A percentile compares a stretch with the other conserved stretches of the same genome.
Evolutionary conservation across 2,329 filamentous ascomycete genomes (phyloP).

Genomic region (Akanthomyces uredinophilus): DNA sequence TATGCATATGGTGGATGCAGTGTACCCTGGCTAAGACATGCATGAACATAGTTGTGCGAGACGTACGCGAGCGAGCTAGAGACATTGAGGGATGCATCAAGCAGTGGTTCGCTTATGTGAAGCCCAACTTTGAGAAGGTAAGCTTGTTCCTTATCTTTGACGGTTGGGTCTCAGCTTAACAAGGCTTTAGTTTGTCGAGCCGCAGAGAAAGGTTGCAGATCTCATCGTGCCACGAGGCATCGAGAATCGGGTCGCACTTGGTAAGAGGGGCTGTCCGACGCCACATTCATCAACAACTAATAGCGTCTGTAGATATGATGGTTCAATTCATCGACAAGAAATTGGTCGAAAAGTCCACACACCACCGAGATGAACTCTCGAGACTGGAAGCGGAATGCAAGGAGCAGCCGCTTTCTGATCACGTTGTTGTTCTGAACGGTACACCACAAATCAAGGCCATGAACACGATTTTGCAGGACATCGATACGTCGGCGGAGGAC

Average conservation of each 20-base stretch:
- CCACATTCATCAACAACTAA: background rate
- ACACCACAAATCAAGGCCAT: slow-evolving; percentile 81
- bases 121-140: slow-evolving; percentile 87
- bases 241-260: slow-evolving; percentile 88
- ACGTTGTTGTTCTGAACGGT: slow-evolving; percentile 67
- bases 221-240: slow-evolving; percentile 93
- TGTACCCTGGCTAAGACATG: slow-evolving; percentile 14
- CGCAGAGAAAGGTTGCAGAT: slow-evolving; percentile 86
- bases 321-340: slow-evolving; percentile 88
- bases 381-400: slow-evolving; percentile 68
- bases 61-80: slow-evolving; percentile 82
- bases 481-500: slow-evolving; percentile 74
- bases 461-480: slow-evolving; percentile 83
- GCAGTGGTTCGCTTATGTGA: slow-evolving; percentile 95
- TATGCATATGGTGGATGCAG: slow-evolving; percentile 14
- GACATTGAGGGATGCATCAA: slow-evolving; percentile 96
- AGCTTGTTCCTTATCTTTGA: slow-evolving; percentile 60
- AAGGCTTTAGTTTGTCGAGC: slow-evolving; percentile 67
- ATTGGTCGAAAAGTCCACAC: slow-evolving; percentile 75
- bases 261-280: slow-evolving; percentile 30
- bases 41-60: slow-evolving; percentile 61
- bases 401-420: slow-evolving; percentile 66
- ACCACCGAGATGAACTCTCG: slow-evolving; percentile 74
- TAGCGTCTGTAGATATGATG: slow-evolving; percentile 66
- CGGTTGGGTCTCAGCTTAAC: slow-evolving; percentile 47